phyloP scores from a whole-genome alignment of 164 flowering plant species.

The Nymphaea colorata region DNA sequence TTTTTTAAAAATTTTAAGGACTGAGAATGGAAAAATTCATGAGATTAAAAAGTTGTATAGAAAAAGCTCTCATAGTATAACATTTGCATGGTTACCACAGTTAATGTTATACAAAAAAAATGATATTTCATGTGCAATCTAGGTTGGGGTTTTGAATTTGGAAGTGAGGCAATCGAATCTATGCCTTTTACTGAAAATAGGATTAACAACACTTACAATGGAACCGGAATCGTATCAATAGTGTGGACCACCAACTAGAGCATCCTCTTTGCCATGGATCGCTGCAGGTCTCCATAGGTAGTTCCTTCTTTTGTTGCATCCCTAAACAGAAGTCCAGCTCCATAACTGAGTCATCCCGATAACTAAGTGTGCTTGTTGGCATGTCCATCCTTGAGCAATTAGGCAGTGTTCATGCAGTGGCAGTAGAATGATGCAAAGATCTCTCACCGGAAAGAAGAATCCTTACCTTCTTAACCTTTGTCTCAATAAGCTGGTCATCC shows the following conservation, averaged over 20 bases:
- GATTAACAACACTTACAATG: constrained; percentile 3
- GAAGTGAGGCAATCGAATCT: too few relatives aligned
- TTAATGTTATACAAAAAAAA: too few relatives aligned
- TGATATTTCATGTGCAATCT: too few relatives aligned
- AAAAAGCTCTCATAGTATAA: too few relatives aligned
- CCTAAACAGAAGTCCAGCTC: constrained; percentile 13
- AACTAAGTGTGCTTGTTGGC: too few relatives aligned
- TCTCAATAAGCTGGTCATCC: constrained; percentile 64
- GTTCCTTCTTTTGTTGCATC: background rate
- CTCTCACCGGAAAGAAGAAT: background rate
- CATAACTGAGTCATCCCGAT: background rate
- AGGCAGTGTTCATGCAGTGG: too few relatives aligned
- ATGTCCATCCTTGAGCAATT: background rate
- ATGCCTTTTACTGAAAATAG: background rate
- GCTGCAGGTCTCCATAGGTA: background rate
- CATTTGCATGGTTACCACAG: too few relatives aligned
- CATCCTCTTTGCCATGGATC: background rate
- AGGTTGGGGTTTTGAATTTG: too few relatives aligned
- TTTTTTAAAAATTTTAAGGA: too few relatives aligned
- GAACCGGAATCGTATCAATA: background rate
- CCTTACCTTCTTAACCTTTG: constrained; percentile 68
- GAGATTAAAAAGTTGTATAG: too few relatives aligned
- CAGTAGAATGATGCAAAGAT: background rate
- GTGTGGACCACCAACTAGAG: background rate
- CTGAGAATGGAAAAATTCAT: too few relatives aligned